phyloP scores from a whole-genome alignment of 2,329 filamentous ascomycete species.

The Phialophora macrospora region DNA sequence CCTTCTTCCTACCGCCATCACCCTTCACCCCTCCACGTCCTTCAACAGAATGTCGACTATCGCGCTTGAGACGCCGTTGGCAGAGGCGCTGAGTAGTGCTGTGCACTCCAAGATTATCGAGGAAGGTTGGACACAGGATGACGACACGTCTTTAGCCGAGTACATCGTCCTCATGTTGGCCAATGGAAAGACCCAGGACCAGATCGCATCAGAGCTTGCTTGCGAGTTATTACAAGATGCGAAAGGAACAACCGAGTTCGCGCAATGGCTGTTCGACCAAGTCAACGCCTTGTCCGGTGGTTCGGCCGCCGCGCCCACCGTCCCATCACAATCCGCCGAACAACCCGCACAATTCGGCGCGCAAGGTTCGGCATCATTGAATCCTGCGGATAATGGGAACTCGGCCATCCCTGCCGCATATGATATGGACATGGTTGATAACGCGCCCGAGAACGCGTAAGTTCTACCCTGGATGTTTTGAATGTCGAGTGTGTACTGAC shows the following conservation, averaged over 20 bases:
- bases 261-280: conserved; percentile 91
- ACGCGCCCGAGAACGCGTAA: conserved; percentile 40
- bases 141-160: conserved; percentile 83
- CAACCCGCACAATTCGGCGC: conserved; percentile 62
- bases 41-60: conserved; percentile 35
- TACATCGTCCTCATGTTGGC: conserved; percentile 98
- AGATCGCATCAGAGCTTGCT: conserved; percentile 86
- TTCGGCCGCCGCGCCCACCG: conserved; percentile 12
- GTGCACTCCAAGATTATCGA: conserved; percentile 92
- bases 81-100: conserved; percentile 77
- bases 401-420: conserved; percentile 37
- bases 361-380: conserved; percentile 38
- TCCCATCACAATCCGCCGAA: conserved; percentile 58
- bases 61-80: conserved; percentile 77
- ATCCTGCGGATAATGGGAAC: conserved; percentile 61
- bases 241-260: conserved; percentile 78
- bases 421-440: conserved; percentile 37
- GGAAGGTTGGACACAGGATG: conserved; percentile 85
- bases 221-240: conserved; percentile 89
- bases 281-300: conserved; percentile 54
- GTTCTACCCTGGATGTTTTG: conserved; percentile 9
- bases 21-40: not conserved
- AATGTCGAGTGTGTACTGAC: conserved; percentile 14
- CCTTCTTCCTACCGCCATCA: not conserved
- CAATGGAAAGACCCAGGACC: conserved; percentile 89